Percentiles rank a stretch among this genome's conserved stretches.
These are phyloP conservation scores for Lactarius hengduanensis DNA, from an alignment of 768 basidiomycete genomes.

Conservation along the genomic window DNA sequence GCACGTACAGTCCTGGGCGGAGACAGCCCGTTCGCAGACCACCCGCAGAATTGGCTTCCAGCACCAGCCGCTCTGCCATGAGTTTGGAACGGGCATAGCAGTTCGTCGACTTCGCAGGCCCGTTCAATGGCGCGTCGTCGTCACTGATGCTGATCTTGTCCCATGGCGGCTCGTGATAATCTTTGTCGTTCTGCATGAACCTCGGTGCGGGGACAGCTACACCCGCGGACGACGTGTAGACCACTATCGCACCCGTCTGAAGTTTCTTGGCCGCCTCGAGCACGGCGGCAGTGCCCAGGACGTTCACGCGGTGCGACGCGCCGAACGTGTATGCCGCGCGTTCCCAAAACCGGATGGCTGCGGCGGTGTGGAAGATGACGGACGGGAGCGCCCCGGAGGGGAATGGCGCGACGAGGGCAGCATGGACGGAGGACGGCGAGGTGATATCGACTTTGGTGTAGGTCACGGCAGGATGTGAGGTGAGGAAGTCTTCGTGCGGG, in stretches of 20 bases:
- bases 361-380: slow-evolving; percentile 32
- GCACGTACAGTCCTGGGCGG: slow-evolving; percentile 37
- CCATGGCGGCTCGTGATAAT: slow-evolving; percentile 19
- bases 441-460: slow-evolving; percentile 38
- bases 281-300: slow-evolving; percentile 46
- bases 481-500: slow-evolving; percentile 29
- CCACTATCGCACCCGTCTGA: slow-evolving; percentile 40
- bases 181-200: slow-evolving; percentile 36
- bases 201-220: slow-evolving; percentile 44
- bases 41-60: slow-evolving; percentile 49
- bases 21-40: slow-evolving; percentile 46
- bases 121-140: slow-evolving; percentile 48
- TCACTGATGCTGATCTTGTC: slow-evolving; percentile 40
- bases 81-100: slow-evolving; percentile 58
- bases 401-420: slow-evolving; percentile 33
- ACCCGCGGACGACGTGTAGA: slow-evolving; percentile 49
- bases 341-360: slow-evolving; percentile 32
- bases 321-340: slow-evolving; percentile 29
- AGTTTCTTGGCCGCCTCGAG: slow-evolving; percentile 40
- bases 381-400: slow-evolving; percentile 25
- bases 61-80: slow-evolving; percentile 51
- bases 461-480: slow-evolving; percentile 34
- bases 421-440: slow-evolving; percentile 33
- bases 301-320: slow-evolving; percentile 44
- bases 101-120: slow-evolving; percentile 40